phyloP scores from a whole-genome alignment of 208 protist species.

The Leptomonas pyrrhocoris region DNA sequence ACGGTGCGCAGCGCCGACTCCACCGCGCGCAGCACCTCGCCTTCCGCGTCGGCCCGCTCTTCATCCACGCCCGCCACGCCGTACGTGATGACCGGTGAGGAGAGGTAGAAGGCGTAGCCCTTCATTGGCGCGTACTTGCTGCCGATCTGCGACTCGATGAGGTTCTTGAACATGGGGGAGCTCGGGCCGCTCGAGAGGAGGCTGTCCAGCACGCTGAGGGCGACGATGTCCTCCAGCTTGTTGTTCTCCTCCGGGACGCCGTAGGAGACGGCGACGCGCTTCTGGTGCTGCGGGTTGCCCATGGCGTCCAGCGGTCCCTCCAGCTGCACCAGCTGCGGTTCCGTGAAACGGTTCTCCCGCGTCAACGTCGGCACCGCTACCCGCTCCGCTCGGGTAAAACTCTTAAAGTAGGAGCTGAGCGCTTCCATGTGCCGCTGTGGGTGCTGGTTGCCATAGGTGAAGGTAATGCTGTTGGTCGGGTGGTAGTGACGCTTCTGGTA shows the following conservation, averaged over 20 bases:
- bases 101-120: slow-evolving; percentile 86
- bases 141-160: slow-evolving; percentile 90
- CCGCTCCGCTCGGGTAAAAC: slow-evolving; percentile 42
- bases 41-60: slow-evolving; percentile 49
- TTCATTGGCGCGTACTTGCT: slow-evolving; percentile 84
- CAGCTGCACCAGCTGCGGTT: slow-evolving; percentile 49
- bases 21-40: slow-evolving; percentile 69
- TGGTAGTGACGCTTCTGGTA: slow-evolving; percentile 92
- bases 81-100: slow-evolving; percentile 84
- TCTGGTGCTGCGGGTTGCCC: slow-evolving; percentile 77
- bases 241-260: slow-evolving; percentile 63
- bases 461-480: slow-evolving; percentile 92
- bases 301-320: slow-evolving; percentile 85
- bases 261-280: slow-evolving; percentile 85
- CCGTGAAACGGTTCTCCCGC: slow-evolving; percentile 51
- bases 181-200: slow-evolving; percentile 86
- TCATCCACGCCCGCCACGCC: slow-evolving; percentile 89
- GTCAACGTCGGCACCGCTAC: slow-evolving; percentile 63
- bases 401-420: slow-evolving; percentile 75
- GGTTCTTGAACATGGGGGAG: slow-evolving; percentile 87
- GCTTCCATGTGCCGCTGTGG: slow-evolving; percentile 69
- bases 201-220: slow-evolving; percentile 81
- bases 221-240: slow-evolving; percentile 74
- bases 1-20: slow-evolving; percentile 59
- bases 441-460: slow-evolving; percentile 88